Evolutionary conservation across 805 yeast genomes (phyloP), one percentile per base, ranked within the genome.

Genomic region (Soucietia sequanensis): DNA sequence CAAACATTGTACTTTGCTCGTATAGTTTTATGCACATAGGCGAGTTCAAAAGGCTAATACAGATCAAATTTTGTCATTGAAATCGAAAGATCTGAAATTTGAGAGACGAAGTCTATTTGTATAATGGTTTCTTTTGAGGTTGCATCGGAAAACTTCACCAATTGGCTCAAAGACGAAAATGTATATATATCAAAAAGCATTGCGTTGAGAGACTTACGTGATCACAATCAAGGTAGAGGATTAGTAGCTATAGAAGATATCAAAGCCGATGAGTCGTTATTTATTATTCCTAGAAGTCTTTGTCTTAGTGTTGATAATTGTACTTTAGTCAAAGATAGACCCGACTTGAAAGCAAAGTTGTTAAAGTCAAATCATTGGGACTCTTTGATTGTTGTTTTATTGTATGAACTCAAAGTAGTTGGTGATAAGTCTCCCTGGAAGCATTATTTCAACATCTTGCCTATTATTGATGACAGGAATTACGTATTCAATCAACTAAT

Each of bases 401-500:
- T 81, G 31, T 81, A 78, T 47, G 95, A 85, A 47, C 35, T 60
- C 38, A 62, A 66, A 27, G 64, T 67, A 32, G 47, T 72, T 22
- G 68, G 70, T 4, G 60, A 58, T 1, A 39, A 60, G 4, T 76
- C 86, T 26, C 63, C 59, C 21, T 91, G 96, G 95, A 56, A 53
- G 34, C 71, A 78, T 1, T 91, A 91, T 56, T 77, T 89, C 38
- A 62, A 75, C 14, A 76, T 90, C 0, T 65, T 91, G 26, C 98
- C 98, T 0, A 36, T 64, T 12, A 32, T 32, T 14, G 65, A 58
- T 31, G 17, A 19, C 5, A 50, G 47, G n/a, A 44, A 49, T 30
- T 52, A 64, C 39, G 42, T 51, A 11, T 78, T 83, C 57, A 72
- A 80, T 49, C 81, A 81, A 23, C 72, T 89, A 38, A 84, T 89